Conservation (phyloP, 495 filamentous ascomycete species). For the Xylaria telfairii region DNA sequence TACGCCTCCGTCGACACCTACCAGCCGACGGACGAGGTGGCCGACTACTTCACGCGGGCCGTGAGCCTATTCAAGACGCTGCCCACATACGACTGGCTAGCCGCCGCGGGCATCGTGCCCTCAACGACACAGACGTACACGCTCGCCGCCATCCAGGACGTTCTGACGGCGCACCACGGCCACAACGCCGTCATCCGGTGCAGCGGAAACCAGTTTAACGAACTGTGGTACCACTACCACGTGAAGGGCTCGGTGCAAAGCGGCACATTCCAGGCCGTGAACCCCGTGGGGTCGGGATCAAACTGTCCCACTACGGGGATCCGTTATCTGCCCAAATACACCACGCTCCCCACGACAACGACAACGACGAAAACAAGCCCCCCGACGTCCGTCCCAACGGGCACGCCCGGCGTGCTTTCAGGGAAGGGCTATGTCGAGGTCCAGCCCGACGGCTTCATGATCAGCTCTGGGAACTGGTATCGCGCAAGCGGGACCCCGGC, state of each 20-base stretch:
- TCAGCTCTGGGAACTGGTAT: slow-evolving; percentile 74
- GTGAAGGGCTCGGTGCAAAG: slow-evolving; percentile 72
- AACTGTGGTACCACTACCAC: slow-evolving; percentile 83
- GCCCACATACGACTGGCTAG: slow-evolving; percentile 59
- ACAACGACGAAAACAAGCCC: slow-evolving; percentile 8
- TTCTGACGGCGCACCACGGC: slow-evolving; percentile 58
- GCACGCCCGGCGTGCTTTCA: slow-evolving; percentile 31
- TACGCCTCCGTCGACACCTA: slow-evolving; percentile 62
- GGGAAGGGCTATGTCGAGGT: slow-evolving; percentile 69
- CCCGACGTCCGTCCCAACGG: slow-evolving; percentile 21
- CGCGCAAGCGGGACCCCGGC: slow-evolving; percentile 68
- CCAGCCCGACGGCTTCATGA: slow-evolving; percentile 68
- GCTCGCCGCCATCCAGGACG: slow-evolving; percentile 63
- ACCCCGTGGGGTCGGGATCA: slow-evolving; percentile 31
- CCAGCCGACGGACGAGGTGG: slow-evolving; percentile 56
- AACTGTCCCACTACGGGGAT: slow-evolving; percentile 38
- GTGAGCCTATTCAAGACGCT: slow-evolving; percentile 63
- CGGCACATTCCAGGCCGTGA: slow-evolving; percentile 66
- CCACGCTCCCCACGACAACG: slow-evolving; percentile 25
- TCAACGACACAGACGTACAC: slow-evolving; percentile 65
- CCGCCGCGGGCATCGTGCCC: slow-evolving; percentile 69
- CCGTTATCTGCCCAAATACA: slow-evolving; percentile 41
- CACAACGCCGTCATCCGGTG: slow-evolving; percentile 68
- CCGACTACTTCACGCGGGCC: slow-evolving; percentile 61
- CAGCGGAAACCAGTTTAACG: slow-evolving; percentile 65